These are phyloP conservation scores for Terfezia boudieri DNA, from an alignment of 495 filamentous ascomycete genomes.

Conservation along the genomic window DNA sequence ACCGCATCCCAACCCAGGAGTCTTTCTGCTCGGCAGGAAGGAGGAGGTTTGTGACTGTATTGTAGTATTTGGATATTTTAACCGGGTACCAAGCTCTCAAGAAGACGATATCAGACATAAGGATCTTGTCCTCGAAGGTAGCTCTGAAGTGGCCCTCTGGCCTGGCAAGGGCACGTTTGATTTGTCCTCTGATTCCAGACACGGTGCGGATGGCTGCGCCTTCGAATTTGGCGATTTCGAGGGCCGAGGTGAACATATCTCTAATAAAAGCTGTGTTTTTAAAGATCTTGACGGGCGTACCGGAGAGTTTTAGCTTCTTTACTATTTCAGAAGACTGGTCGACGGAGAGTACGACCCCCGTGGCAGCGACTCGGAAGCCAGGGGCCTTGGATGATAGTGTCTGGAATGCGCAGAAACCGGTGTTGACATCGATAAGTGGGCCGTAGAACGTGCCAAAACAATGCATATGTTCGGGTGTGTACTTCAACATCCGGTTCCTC, in stretches of 20 bases:
- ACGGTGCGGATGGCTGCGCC: conserved; percentile 88
- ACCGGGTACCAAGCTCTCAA: conserved; percentile 90
- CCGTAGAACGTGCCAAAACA: conserved; percentile 91
- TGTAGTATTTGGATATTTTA: conserved; percentile 86
- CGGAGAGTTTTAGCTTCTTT: conserved; percentile 94
- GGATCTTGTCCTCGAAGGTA: conserved; percentile 93
- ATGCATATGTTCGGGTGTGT: conserved; percentile 95
- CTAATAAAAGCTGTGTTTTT: conserved; percentile 98
- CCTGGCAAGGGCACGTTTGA: conserved; percentile 77
- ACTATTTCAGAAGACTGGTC: conserved; percentile 91
- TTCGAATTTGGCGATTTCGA: conserved; percentile 97
- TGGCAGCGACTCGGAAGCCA: conserved; percentile 83
- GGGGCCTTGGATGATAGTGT: conserved; percentile 71
- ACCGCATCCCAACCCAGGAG: conserved; percentile 47
- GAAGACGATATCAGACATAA: conserved; percentile 93
- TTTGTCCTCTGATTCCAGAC: conserved; percentile 83
- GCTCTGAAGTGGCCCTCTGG: conserved; percentile 89
- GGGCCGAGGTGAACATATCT: conserved; percentile 81
- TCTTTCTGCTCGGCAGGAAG: conserved; percentile 11
- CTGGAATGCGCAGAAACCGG: conserved; percentile 83
- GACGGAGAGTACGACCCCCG: conserved; percentile 75
- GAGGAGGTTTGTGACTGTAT: conserved; percentile 81
- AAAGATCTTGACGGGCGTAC: conserved; percentile 88
- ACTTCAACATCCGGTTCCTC: conserved; percentile 92
- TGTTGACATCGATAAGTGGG: conserved; percentile 83